Evolutionary conservation across 352 stramenopile species (phyloP).

Genomic region (Phytopythium oedochilum): DNA sequence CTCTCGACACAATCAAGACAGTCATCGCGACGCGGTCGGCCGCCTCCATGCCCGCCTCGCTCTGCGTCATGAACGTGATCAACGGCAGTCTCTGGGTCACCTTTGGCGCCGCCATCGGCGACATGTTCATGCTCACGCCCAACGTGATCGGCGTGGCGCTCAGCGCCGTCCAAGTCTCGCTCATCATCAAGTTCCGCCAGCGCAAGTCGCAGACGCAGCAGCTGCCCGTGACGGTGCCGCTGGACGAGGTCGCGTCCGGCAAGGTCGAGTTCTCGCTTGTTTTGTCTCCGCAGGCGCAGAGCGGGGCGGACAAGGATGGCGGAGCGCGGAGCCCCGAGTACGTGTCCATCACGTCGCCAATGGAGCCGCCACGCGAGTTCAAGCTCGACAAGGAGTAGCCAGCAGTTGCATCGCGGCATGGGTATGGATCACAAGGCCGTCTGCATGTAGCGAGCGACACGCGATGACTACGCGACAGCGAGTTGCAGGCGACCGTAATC

Average conservation of each 20-base stretch:
- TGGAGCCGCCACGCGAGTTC: neutral
- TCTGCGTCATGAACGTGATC: conserved; percentile 40
- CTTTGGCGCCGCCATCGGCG: conserved; percentile 33
- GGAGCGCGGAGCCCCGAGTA: neutral
- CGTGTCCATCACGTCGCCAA: neutral
- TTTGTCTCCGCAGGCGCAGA: neutral
- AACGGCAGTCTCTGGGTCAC: conserved; percentile 57
- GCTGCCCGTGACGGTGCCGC: neutral
- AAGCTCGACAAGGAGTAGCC: neutral
- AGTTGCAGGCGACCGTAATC: neutral
- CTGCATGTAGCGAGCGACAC: too few species aligned
- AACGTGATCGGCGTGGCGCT: conserved; percentile 33
- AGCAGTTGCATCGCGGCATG: too few species aligned
- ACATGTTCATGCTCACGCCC: conserved; percentile 44
- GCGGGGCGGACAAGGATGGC: neutral
- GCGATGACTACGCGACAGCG: neutral
- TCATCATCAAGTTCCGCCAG: conserved; percentile 27
- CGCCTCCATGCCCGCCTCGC: conserved; percentile 18
- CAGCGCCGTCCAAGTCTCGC: conserved; percentile 33
- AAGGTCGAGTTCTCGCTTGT: conserved; percentile 1
- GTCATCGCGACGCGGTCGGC: conserved; percentile 18
- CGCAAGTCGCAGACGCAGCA: neutral
- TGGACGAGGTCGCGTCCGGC: neutral
- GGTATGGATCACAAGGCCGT: too few species aligned
- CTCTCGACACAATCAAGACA: conserved; percentile 22